Evolutionary conservation across 2,329 filamentous ascomycete genomes (phyloP).

Genomic region (Akanthomyces dipterigenus): DNA sequence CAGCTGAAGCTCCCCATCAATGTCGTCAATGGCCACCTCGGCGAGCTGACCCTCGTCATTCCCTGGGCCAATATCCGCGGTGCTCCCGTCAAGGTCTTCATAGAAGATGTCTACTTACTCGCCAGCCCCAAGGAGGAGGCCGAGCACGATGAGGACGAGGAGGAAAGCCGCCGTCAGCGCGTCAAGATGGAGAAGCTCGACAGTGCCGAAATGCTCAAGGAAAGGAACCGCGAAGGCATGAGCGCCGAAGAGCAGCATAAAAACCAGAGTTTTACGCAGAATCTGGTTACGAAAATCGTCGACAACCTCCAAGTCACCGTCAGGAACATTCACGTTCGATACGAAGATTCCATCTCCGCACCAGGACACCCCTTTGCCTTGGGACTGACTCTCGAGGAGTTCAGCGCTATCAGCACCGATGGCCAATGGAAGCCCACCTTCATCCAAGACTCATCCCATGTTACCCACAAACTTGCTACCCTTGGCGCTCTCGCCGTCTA

Average conservation of each 20-base stretch:
- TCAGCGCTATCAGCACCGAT: slow-evolving; percentile 95
- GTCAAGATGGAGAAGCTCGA: slow-evolving; percentile 99
- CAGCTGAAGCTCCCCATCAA: slow-evolving; percentile 96
- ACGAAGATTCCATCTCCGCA: slow-evolving; percentile 94
- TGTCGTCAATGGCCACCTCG: slow-evolving; percentile 90
- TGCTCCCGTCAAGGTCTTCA: slow-evolving; percentile 88
- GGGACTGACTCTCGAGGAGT: slow-evolving; percentile 86
- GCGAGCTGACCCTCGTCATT: slow-evolving; percentile 84
- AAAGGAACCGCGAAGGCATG: slow-evolving; percentile 85
- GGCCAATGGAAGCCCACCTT: slow-evolving; percentile 93
- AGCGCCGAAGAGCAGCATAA: slow-evolving; percentile 94
- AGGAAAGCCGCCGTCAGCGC: slow-evolving; percentile 76
- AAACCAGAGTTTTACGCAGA: slow-evolving; percentile 95
- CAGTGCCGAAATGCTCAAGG: slow-evolving; percentile 89
- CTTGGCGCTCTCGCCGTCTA: slow-evolving; percentile 88
- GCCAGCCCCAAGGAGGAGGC: slow-evolving; percentile 94
- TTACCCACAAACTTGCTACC: slow-evolving; percentile 89
- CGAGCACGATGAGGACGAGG: slow-evolving; percentile 87
- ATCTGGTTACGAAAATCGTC: slow-evolving; percentile 90
- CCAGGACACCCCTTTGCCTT: slow-evolving; percentile 92
- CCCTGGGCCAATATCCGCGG: slow-evolving; percentile 96
- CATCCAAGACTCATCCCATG: slow-evolving; percentile 75
- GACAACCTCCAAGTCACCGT: slow-evolving; percentile 97
- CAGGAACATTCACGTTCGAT: slow-evolving; percentile 97
- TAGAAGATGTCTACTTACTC: slow-evolving; percentile 93